These are phyloP conservation scores for Hanseniaspora mollemarum DNA, from an alignment of 805 yeast species.

Conservation along the genomic window DNA sequence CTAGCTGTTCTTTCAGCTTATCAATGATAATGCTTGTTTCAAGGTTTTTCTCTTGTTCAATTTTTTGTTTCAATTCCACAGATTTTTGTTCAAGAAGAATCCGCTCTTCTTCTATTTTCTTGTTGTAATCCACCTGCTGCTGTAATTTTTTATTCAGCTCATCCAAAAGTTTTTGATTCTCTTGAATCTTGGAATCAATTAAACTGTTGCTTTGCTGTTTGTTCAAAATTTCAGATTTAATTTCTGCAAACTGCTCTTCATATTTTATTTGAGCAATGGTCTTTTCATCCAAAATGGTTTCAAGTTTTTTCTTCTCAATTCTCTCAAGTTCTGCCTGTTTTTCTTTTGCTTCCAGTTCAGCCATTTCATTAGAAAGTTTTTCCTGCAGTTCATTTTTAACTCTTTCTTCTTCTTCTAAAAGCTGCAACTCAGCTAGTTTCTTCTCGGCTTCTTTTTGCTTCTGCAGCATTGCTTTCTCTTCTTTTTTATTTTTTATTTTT, in stretches of 20 bases:
- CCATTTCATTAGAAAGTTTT: background rate
- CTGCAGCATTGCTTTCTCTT: slow-evolving; percentile 11
- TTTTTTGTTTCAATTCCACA: background rate
- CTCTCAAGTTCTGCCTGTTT: background rate
- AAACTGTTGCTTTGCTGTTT: background rate
- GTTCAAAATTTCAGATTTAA: background rate
- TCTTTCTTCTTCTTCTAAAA: slow-evolving; percentile 15
- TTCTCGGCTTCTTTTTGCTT: slow-evolving; percentile 18
- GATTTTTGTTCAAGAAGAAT: background rate
- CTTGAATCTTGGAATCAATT: background rate
- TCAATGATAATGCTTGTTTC: background rate
- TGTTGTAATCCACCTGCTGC: background rate
- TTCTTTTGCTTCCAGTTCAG: background rate
- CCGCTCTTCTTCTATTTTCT: background rate
- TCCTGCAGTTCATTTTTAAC: slow-evolving; percentile 17
- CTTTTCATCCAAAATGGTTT: slow-evolving; percentile 1
- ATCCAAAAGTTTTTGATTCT: background rate
- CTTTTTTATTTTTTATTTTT: slow-evolving; percentile 2
- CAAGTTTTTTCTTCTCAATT: slow-evolving; percentile 2
- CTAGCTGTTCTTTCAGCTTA: background rate
- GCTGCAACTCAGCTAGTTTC: slow-evolving; percentile 12
- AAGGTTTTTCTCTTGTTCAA: background rate
- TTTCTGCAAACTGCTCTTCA: background rate
- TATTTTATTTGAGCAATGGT: background rate
- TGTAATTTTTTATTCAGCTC: background rate